phyloP scores from a whole-genome alignment of 345 rosid genomes.

The Raphanus sativus region DNA sequence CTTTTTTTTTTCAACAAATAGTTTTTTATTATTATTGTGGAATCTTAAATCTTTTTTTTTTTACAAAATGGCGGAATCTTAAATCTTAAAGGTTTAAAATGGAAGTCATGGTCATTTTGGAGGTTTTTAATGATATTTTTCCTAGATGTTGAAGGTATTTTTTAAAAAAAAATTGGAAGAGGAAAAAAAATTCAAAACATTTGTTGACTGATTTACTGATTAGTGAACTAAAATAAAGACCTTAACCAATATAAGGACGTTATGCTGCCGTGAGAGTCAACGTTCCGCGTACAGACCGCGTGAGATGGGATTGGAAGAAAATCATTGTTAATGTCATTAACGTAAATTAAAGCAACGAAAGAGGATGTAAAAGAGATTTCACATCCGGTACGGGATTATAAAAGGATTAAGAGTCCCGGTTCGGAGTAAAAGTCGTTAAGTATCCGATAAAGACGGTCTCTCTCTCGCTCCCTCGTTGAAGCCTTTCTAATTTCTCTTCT shows the following conservation, averaged over 20 bases:
- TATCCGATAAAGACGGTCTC: constrained; percentile 32
- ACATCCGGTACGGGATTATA: background rate
- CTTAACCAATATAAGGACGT: background rate
- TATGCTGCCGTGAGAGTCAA: constrained; percentile 40
- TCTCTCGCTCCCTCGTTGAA: constrained; percentile 27
- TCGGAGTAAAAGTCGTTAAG: constrained; percentile 26
- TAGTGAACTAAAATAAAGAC: background rate
- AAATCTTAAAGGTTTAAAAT: no score
- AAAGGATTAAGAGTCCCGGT: background rate
- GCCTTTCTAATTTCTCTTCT: background rate
- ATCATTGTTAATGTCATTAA: background rate
- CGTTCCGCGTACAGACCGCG: constrained; percentile 56
- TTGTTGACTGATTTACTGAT: background rate
- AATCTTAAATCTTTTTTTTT: no score
- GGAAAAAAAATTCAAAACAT: background rate
- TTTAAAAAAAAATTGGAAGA: no score
- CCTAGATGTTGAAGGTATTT: no score
- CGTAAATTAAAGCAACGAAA: background rate
- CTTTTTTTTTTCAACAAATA: no score
- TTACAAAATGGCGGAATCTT: no score
- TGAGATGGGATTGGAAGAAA: constrained; percentile 5
- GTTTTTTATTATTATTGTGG: no score
- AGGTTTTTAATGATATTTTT: no score
- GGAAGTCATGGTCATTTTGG: no score
- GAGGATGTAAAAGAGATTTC: constrained; percentile 10